phyloP scores from a whole-genome alignment of 2,329 filamentous ascomycete species.

The Talaromyces marneffei region DNA sequence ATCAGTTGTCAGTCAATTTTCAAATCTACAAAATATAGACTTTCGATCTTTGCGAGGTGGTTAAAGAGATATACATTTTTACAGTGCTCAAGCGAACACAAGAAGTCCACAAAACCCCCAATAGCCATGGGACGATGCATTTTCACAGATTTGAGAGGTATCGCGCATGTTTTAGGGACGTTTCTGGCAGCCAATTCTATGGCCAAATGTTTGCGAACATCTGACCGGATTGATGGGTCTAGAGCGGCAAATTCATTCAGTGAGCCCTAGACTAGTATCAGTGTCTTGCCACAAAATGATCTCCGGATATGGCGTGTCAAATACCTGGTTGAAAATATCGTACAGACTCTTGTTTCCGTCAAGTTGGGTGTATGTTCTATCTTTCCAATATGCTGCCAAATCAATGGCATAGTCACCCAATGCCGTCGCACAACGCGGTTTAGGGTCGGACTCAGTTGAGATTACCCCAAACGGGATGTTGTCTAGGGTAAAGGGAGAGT shows the following conservation, averaged over 20 bases:
- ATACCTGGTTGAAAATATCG: constrained; percentile 6
- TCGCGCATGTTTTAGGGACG: constrained; percentile 18
- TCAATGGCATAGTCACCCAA: constrained; percentile 50
- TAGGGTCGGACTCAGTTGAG: constrained; percentile 34
- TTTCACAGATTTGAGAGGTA: constrained; percentile 35
- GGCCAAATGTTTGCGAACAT: constrained; percentile 39
- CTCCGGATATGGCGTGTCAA: neutral
- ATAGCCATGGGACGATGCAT: constrained; percentile 53
- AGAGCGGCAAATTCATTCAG: constrained; percentile 50
- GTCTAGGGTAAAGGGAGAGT: constrained; percentile 40
- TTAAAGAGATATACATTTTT: constrained; percentile 43
- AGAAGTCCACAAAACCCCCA: constrained; percentile 55
- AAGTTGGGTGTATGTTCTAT: constrained; percentile 26
- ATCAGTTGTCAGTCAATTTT: neutral
- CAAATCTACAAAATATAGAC: too few relatives aligned
- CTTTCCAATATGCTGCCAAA: constrained; percentile 39
- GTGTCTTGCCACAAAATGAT: constrained; percentile 14
- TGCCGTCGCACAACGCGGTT: constrained; percentile 47
- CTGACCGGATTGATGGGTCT: constrained; percentile 31
- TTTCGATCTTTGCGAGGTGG: neutral
- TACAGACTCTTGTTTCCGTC: neutral
- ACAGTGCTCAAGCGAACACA: constrained; percentile 49
- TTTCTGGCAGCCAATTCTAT: constrained; percentile 13
- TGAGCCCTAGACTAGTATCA: constrained; percentile 29
- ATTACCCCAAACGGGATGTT: constrained; percentile 53